phyloP scores from a whole-genome alignment of 805 yeast species.

The Ogataea minuta region DNA sequence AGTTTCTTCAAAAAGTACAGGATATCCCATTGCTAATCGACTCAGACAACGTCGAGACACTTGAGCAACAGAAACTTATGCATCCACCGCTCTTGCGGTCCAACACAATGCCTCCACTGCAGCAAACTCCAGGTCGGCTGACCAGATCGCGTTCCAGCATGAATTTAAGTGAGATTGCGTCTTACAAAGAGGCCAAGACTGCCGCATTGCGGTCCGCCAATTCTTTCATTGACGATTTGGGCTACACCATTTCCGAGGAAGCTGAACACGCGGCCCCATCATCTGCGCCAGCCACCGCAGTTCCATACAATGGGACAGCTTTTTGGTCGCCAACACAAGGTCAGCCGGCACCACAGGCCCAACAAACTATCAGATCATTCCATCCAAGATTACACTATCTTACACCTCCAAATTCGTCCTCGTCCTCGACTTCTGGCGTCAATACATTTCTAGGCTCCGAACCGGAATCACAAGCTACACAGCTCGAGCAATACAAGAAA shows the following conservation, averaged over 20 bases:
- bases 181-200: constrained; percentile 32
- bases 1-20: constrained; percentile 19
- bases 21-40: constrained; percentile 24
- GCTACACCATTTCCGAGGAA: constrained; percentile 18
- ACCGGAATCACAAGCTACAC: background rate
- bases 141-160: constrained; percentile 50
- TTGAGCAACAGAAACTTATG: constrained; percentile 25
- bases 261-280: constrained; percentile 10
- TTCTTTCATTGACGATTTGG: constrained; percentile 14
- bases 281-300: constrained; percentile 9
- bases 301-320: background rate
- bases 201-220: constrained; percentile 25
- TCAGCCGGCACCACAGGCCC: too few species aligned
- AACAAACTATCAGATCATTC: background rate
- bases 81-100: constrained; percentile 15
- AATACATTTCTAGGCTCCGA: constrained; percentile 4
- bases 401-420: constrained; percentile 26
- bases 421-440: constrained; percentile 18
- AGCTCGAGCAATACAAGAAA: constrained; percentile 7
- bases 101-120: constrained; percentile 19
- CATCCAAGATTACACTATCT: constrained; percentile 18
- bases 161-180: constrained; percentile 55
- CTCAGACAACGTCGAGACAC: constrained; percentile 24
- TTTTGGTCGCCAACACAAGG: background rate
- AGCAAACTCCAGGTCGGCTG: constrained; percentile 16